Conservation (phyloP, 2,329 filamentous ascomycete genomes). For the Aspergillus tubingensis region DNA sequence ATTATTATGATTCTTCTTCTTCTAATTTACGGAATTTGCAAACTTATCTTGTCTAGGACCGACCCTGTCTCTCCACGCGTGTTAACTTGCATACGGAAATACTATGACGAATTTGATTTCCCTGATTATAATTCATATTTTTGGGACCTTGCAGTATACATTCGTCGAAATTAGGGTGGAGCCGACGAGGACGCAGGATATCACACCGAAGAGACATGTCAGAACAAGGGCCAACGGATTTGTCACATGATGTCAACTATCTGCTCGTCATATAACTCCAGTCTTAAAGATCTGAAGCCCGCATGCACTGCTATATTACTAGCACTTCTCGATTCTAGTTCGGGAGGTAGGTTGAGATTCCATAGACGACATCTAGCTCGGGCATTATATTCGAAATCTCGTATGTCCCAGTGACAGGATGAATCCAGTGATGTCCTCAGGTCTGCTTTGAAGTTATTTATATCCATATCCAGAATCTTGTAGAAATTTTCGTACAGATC, state of each 20-base stretch:
- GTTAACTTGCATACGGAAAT: no score
- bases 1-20: no score
- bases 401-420: not conserved
- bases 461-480: not conserved
- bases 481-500: not conserved
- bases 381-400: not conserved
- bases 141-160: no score
- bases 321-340: not conserved
- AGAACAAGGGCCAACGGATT: no score
- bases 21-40: no score
- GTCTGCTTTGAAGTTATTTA: not conserved
- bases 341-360: not conserved
- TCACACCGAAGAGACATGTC: not conserved
- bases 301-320: not conserved
- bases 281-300: not conserved
- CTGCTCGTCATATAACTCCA: constrained; percentile 6
- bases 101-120: no score
- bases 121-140: no score
- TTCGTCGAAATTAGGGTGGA: no score
- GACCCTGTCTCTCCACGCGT: no score
- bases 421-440: not conserved
- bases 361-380: constrained; percentile 1
- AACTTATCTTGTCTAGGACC: no score
- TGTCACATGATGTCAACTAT: not conserved
- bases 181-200: not conserved